These are phyloP conservation scores for Hyparrhenia diplandra DNA, from an alignment of 176 grass and related monocot species.

Conservation along the genomic window DNA sequence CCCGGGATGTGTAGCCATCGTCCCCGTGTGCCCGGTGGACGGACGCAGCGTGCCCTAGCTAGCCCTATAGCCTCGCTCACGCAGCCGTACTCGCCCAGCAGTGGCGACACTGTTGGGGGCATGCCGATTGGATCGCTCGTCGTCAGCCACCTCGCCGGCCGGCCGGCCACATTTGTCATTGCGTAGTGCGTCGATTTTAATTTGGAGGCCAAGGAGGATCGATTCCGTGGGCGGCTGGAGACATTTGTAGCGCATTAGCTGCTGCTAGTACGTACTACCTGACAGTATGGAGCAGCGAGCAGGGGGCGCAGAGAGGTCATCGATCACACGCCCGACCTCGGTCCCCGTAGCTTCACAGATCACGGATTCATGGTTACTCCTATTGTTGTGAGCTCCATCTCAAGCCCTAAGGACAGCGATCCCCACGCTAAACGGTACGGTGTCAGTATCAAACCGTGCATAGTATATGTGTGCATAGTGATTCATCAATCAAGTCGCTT, in stretches of 20 bases:
- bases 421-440: neutral
- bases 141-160: neutral
- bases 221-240: neutral
- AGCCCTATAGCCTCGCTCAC: neutral
- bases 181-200: conserved; percentile 15
- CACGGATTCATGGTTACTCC: neutral
- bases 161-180: conserved; percentile 20
- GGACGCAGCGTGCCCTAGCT: conserved; percentile 13
- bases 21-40: neutral
- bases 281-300: neutral
- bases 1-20: conserved; percentile 34
- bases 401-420: neutral
- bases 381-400: neutral
- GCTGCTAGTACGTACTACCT: neutral
- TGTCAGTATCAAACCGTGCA: neutral
- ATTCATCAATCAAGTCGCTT: conserved; percentile 12
- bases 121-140: conserved; percentile 23
- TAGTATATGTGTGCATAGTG: neutral
- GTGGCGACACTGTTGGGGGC: conserved; percentile 26
- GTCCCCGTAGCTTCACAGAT: conserved; percentile 8
- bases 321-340: neutral
- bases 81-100: no score
- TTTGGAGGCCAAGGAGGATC: conserved; percentile 13
- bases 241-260: neutral
- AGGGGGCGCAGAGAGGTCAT: conserved; percentile 13